Conservation (phyloP, 805 yeast species). For the Kluyveromyces siamensis region DNA sequence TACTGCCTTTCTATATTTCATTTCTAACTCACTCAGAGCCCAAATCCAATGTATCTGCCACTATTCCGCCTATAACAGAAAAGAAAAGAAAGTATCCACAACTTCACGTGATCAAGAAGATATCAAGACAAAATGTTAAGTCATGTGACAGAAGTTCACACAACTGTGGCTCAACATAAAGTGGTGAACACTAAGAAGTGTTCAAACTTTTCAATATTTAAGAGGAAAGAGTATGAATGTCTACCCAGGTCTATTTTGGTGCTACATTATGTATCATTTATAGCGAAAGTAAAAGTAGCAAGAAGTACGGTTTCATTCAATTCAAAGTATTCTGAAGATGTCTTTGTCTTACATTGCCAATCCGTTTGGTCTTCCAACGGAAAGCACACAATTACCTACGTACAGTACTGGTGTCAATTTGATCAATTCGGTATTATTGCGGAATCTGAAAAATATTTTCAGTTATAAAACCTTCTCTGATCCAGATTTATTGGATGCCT, state of each 20-base stretch:
- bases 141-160: neutral
- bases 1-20: neutral
- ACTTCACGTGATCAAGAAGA: neutral
- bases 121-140: neutral
- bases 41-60: neutral
- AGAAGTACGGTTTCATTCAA: too few relatives aligned
- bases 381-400: slow-evolving; percentile 41
- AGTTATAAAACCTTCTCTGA: slow-evolving; percentile 62
- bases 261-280: too few relatives aligned
- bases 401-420: slow-evolving; percentile 49
- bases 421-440: slow-evolving; percentile 45
- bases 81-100: neutral
- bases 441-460: slow-evolving; percentile 46
- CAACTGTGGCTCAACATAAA: neutral
- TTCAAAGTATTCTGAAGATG: slow-evolving; percentile 3
- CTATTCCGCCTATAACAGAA: too few relatives aligned
- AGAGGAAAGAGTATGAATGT: too few relatives aligned
- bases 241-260: too few relatives aligned
- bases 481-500: slow-evolving; percentile 49
- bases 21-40: neutral
- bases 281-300: neutral
- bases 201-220: neutral
- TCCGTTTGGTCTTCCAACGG: slow-evolving; percentile 57
- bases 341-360: slow-evolving; percentile 26
- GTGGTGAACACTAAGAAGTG: neutral